A percentile compares a stretch with the other conserved stretches of the same genome.
phyloP scores from a whole-genome alignment of 1,284 basidiomycete genomes.

The Cryptococcus wingfieldii region DNA sequence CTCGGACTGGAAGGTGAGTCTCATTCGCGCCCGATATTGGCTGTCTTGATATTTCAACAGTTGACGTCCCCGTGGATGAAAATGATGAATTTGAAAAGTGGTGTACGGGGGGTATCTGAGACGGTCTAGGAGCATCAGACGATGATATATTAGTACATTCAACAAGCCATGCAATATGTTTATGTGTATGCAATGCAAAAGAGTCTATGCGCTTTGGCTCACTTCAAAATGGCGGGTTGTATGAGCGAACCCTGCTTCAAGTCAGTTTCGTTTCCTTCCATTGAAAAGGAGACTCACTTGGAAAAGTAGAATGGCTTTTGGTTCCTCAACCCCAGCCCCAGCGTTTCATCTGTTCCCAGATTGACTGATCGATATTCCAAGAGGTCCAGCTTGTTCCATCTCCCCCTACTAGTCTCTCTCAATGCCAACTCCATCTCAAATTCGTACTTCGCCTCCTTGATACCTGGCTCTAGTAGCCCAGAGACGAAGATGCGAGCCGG shows the following conservation, averaged over 20 bases:
- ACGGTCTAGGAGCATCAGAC: not conserved
- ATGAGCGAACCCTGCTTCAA: constrained; percentile 12
- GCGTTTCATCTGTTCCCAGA: constrained; percentile 66
- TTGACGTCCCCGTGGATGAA: not conserved
- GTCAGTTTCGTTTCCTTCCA: not conserved
- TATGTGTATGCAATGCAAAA: not conserved
- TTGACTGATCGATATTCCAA: constrained; percentile 69
- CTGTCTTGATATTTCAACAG: not conserved
- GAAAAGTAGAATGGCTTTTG: constrained; percentile 91
- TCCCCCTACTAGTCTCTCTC: constrained; percentile 70
- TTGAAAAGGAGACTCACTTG: constrained; percentile 51
- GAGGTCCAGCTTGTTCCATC: constrained; percentile 85
- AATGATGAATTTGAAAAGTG: constrained; percentile 1
- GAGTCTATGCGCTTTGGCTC: not conserved
- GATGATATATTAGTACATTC: not conserved
- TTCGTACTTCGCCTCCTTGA: constrained; percentile 58
- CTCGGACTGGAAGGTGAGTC: not conserved
- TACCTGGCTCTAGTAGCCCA: constrained; percentile 43
- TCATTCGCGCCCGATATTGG: not conserved
- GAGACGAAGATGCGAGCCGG: constrained; percentile 32
- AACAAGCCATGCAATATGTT: not conserved
- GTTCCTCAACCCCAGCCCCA: constrained; percentile 69
- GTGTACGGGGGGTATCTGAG: not conserved
- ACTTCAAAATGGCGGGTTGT: constrained; percentile 14
- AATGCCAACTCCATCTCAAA: constrained; percentile 81